phyloP scores from a whole-genome alignment of 169 alveolate genomes.

The Cryptosporidium parvum region DNA sequence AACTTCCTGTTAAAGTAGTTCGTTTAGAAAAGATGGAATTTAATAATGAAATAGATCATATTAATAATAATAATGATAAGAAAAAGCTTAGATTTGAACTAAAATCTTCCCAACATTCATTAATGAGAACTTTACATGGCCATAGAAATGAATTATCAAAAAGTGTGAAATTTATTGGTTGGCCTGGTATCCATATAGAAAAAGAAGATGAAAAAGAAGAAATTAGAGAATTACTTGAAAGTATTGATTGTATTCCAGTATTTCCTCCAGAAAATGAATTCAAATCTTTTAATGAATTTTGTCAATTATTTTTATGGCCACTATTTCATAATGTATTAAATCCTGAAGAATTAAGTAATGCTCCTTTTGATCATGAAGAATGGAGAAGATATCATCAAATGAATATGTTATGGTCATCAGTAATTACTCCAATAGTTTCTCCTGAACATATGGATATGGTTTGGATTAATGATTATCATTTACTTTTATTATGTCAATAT shows the following conservation, averaged over 20 bases:
- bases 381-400: slow-evolving; percentile 82
- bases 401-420: slow-evolving; percentile 79
- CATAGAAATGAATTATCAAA: slow-evolving; percentile 47
- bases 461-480: slow-evolving; percentile 93
- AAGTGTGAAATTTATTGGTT: slow-evolving; percentile 74
- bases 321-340: slow-evolving; percentile 84
- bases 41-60: neutral
- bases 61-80: neutral
- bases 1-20: slow-evolving; percentile 57
- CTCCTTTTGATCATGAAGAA: slow-evolving; percentile 83
- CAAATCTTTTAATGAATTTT: slow-evolving; percentile 75
- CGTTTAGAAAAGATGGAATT: slow-evolving; percentile 9
- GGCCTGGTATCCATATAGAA: slow-evolving; percentile 78
- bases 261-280: slow-evolving; percentile 78
- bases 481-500: slow-evolving; percentile 88
- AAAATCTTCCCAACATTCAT: slow-evolving; percentile 27
- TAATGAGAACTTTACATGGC: slow-evolving; percentile 54
- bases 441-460: slow-evolving; percentile 82
- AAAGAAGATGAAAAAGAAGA: slow-evolving; percentile 78
- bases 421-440: slow-evolving; percentile 78
- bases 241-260: slow-evolving; percentile 78
- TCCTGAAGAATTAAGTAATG: slow-evolving; percentile 78
- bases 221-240: slow-evolving; percentile 42
- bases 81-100: slow-evolving; percentile 11
- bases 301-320: slow-evolving; percentile 78